Base-by-base conservation (phyloP, 352 stramenopile genomes). In the Blastocystis hominis region DNA sequence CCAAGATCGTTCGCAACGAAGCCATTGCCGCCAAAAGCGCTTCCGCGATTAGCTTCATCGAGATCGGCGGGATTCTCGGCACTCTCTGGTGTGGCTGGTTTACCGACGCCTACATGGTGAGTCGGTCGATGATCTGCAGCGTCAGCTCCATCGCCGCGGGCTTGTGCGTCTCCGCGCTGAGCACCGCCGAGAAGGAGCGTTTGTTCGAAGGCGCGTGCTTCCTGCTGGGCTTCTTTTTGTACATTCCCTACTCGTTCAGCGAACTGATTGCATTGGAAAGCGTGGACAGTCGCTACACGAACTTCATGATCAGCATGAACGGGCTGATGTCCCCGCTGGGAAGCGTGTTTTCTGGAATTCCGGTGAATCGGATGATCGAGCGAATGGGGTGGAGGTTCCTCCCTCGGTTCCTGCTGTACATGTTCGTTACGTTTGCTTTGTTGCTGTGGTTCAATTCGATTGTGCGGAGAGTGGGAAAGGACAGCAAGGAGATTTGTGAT, bases 321-420 rank as follows among this genome's bases (percentile, higher is more conserved):
- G 69, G 69, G 4, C 50, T 80, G 54, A 40, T 80, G 34, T 80
- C 69, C 17, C 69, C 69, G 15, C 62, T 80, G 20, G 69, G 69
- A 80, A 80, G 69, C 54, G 69, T 80, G 2, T 80, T 80, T 38
- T 80, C 69, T 24, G 69, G 69, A 20, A 38, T 80, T 80, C 69
- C 69, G 1, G 69, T 80, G 17, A 80, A 80, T 61, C 24, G 44
- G 3, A 1, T 80, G 0, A 80, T 80, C 54, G 20, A 61, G 20
- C 61, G 2, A 7, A 63, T n/a, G 9, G 69, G 69, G 44, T 80
- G 69, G 69, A 6, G 62, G 1, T 42, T 2, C 3, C 10, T 80
- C 40, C 69, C 69, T 44, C 34, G 34, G 15, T 13, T 47, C 1
- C 50, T 80, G 69, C 15, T 13, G 50, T 42, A 24, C 13, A 63